These are phyloP conservation scores for Umbelopsis sp. DNA, from an alignment of 371 early-diverging fungal genomes.

Conservation along the genomic window DNA sequence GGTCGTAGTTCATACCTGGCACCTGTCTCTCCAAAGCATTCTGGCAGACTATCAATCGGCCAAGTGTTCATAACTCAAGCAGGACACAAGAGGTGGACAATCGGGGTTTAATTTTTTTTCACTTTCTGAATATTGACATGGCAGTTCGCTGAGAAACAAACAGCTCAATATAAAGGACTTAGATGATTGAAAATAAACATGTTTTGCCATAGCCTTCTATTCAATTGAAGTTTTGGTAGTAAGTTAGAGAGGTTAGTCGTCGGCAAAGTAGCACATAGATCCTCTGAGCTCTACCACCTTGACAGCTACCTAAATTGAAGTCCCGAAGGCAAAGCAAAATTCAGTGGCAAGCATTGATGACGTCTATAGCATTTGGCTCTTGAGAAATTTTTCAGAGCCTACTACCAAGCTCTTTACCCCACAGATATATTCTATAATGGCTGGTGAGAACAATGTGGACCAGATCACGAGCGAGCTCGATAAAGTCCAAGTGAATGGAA, in stretches of 20 bases:
- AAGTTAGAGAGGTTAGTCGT: no score
- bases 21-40: conserved; percentile 53
- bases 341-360: background rate
- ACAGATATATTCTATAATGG: background rate
- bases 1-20: conserved; percentile 30
- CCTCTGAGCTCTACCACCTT: no score
- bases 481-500: no score
- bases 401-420: background rate
- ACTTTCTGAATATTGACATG: no score
- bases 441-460: no score
- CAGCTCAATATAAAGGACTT: no score
- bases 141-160: no score
- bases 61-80: background rate
- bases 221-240: no score
- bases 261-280: no score
- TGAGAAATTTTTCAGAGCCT: background rate
- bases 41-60: background rate
- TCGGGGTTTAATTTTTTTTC: background rate
- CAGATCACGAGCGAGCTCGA: no score
- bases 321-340: background rate
- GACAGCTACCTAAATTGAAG: background rate
- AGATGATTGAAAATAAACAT: no score
- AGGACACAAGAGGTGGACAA: background rate
- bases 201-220: no score
- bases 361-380: background rate